A percentile compares a stretch with the other conserved stretches of the same genome.
phyloP scores from a whole-genome alignment of 225 moss, liverwort and hornwort genomes.

The Pseudisothecium myosuroides region DNA sequence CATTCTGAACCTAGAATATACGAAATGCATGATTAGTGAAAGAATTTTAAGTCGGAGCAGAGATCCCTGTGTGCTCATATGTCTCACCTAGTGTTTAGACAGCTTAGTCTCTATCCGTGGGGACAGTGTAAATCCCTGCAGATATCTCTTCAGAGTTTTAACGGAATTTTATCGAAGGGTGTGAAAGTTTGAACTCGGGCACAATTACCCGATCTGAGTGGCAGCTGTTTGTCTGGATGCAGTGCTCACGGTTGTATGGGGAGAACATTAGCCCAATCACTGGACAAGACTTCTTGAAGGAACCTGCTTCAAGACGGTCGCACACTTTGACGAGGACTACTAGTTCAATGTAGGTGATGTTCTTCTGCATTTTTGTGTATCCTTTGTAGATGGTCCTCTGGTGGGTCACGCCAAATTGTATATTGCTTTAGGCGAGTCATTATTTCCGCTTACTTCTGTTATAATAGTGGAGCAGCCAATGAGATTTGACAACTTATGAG shows the following conservation, averaged over 20 bases:
- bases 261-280: slow-evolving; percentile 70
- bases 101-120: neutral
- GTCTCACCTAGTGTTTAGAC: neutral
- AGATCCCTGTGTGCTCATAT: neutral
- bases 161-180: neutral
- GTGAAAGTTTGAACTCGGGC: neutral
- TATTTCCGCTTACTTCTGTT: neutral
- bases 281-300: slow-evolving; percentile 47
- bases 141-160: neutral
- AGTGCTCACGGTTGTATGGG: slow-evolving; percentile 86
- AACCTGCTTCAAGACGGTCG: slow-evolving; percentile 24
- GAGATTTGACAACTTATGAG: neutral
- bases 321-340: slow-evolving; percentile 17
- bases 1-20: neutral
- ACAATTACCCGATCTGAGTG: neutral
- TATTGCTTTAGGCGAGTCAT: slow-evolving; percentile 23
- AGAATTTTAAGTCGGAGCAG: neutral
- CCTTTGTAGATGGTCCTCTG: slow-evolving; percentile 17
- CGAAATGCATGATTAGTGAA: neutral
- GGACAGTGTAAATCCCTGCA: neutral
- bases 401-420: slow-evolving; percentile 32
- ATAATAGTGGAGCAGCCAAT: neutral
- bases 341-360: slow-evolving; percentile 20
- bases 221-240: slow-evolving; percentile 15
- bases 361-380: slow-evolving; percentile 20